Evolutionary conservation across 768 basidiomycete species (phyloP), one percentile per base, ranked within the genome.

Genomic region (Collybia nuda): DNA sequence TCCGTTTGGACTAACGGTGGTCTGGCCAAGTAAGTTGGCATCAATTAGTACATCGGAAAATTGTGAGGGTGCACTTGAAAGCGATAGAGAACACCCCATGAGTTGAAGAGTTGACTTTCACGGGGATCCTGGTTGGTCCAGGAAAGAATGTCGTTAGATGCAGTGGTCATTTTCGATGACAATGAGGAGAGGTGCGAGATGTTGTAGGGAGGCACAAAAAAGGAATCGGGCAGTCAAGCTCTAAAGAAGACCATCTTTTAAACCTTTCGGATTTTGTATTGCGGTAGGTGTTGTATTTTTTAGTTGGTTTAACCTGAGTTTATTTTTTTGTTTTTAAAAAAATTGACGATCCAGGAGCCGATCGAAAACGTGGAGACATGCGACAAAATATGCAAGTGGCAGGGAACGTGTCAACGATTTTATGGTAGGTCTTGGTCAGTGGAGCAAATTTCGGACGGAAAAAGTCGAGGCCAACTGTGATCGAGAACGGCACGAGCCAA

Each of bases 51-150:
- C 54, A 51, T 44, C 46, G 24, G 47, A 26, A 58, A 39, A 44
- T 54, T 15, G 47, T 56, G 53, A 55, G 63, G 48, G 50, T 74
- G 57, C 62, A 88, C 89, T 69, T 85, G 80, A 69, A 90, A 90
- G 62, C 88, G 86, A 70, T 91, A 92, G 56, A 88, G 73, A 47
- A 89, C 77, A 51, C 89, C 89, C 81, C 84, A 89, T 26, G 82
- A 78, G 62, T 88, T 90, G 73, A 91, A 93, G 51, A 93, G 77
- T 45, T 81, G 75, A 61, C 91, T 93, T 66, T 90, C 85, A 43
- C 88, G 85, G 59, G 88, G 86, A 67, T 93, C 90, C 59, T 86
- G 84, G 69, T 86, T 90, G 40, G 90, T 92, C 90, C 90, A 93
- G 47, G 85, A 89, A 65, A 91, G 80, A 43, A 90, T 75, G 52